These are phyloP conservation scores for Suhomyces pyralidae DNA, from an alignment of 805 yeast species.

Conservation along the genomic window DNA sequence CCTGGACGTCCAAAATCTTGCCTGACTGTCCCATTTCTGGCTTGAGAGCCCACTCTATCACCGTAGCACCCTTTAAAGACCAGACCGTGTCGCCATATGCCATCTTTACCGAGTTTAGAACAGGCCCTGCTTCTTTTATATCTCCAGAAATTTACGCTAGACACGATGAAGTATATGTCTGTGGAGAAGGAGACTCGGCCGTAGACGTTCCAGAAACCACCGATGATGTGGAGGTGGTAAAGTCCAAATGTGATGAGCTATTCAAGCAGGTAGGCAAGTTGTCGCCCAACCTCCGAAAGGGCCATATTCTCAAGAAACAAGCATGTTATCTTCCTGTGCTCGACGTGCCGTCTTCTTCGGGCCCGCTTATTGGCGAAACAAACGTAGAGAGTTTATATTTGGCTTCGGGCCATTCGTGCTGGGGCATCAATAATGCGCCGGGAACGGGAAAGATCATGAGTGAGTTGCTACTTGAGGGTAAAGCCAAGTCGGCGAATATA, in stretches of 20 bases:
- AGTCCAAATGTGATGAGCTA: constrained; percentile 83
- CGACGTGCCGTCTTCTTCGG: constrained; percentile 87
- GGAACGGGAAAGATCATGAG: constrained; percentile 94
- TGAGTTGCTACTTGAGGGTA: constrained; percentile 83
- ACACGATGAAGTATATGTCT: constrained; percentile 91
- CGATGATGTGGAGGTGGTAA: constrained; percentile 86
- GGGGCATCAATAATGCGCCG: constrained; percentile 99
- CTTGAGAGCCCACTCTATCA: constrained; percentile 90
- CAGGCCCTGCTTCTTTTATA: constrained; percentile 65
- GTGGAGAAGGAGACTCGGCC: constrained; percentile 94
- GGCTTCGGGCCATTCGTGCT: constrained; percentile 95
- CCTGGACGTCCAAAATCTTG: constrained; percentile 90
- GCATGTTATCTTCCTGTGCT: constrained; percentile 95
- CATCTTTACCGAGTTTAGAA: constrained; percentile 83
- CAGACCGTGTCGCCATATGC: constrained; percentile 85
- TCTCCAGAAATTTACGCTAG: constrained; percentile 95
- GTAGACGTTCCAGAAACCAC: constrained; percentile 92
- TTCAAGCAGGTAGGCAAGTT: constrained; percentile 77
- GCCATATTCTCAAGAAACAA: constrained; percentile 76
- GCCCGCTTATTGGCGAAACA: constrained; percentile 93
- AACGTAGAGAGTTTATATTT: constrained; percentile 73
- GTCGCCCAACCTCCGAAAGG: constrained; percentile 65
- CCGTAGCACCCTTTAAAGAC: constrained; percentile 74
- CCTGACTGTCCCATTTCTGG: constrained; percentile 96
- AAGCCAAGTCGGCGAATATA: constrained; percentile 71